Evolutionary conservation across 148 eudicot genomes (phyloP).

Genomic region (Amaranthus hypochondriacus): DNA sequence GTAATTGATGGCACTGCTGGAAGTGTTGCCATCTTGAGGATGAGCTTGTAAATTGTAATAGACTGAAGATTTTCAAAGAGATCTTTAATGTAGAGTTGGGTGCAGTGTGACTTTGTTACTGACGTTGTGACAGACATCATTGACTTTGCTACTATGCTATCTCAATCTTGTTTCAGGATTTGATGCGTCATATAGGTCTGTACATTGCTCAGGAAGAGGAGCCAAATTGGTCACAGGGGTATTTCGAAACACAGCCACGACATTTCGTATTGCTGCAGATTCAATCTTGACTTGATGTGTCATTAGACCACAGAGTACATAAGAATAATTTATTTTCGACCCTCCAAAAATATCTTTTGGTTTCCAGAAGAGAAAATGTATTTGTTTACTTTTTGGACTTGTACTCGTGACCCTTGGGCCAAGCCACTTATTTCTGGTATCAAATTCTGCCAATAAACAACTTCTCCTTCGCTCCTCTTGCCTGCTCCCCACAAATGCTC

Average conservation of each 20-base stretch:
- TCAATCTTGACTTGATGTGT: neutral
- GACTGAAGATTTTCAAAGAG: no score
- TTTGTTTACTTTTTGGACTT: neutral
- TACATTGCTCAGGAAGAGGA: slow-evolving; percentile 86
- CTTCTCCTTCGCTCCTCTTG: no score
- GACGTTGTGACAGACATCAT: neutral
- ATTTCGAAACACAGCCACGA: slow-evolving; percentile 23
- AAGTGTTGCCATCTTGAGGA: no score
- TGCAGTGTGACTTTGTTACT: neutral
- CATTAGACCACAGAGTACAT: neutral
- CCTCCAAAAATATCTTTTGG: neutral
- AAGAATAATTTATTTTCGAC: neutral
- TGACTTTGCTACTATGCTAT: slow-evolving; percentile 1
- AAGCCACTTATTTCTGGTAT: no score
- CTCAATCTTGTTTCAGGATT: slow-evolving; percentile 39
- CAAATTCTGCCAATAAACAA: no score
- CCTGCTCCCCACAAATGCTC: no score
- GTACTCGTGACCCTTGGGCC: no score
- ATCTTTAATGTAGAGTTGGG: neutral
- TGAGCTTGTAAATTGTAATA: no score
- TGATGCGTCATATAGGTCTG: slow-evolving; percentile 87
- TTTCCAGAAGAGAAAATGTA: neutral
- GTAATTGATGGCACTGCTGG: no score
- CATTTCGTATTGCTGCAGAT: slow-evolving; percentile 13
- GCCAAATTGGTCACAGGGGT: slow-evolving; percentile 75